These are phyloP conservation scores for Trichosporon coremiiforme DNA, from an alignment of 1,284 basidiomycete genomes.

Conservation along the genomic window DNA sequence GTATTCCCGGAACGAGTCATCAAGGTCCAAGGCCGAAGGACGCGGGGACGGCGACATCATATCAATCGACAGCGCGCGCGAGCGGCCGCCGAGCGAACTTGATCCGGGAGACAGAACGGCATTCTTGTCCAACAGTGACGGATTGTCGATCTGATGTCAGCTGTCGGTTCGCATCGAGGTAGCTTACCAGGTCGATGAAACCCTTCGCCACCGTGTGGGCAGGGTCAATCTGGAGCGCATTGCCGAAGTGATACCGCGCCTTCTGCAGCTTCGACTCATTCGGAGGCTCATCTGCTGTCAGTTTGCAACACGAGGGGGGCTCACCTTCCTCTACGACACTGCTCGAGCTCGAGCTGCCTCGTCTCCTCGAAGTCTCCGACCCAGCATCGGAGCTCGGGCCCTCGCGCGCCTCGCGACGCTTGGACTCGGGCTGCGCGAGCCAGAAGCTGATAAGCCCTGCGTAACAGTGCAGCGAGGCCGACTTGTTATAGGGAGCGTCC, in stretches of 20 bases:
- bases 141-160: neutral
- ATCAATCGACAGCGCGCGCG: constrained; percentile 1
- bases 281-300: constrained; percentile 18
- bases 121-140: neutral
- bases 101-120: neutral
- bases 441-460: constrained; percentile 72
- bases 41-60: neutral
- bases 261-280: constrained; percentile 31
- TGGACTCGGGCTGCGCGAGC: constrained; percentile 51
- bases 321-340: neutral
- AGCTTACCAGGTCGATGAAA: constrained; percentile 43
- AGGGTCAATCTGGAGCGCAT: constrained; percentile 41
- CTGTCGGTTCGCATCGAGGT: no score
- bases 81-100: neutral
- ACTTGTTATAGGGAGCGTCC: constrained; percentile 80
- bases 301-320: neutral
- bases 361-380: neutral
- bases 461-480: constrained; percentile 74
- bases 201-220: constrained; percentile 39
- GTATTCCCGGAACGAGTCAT: neutral
- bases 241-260: constrained; percentile 43
- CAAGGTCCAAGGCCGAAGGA: neutral
- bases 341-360: constrained; percentile 3
- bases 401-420: constrained; percentile 20
- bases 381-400: neutral